These are phyloP conservation scores for Symmetrospora coprosmae DNA, from an alignment of 768 basidiomycete genomes.

Conservation along the genomic window DNA sequence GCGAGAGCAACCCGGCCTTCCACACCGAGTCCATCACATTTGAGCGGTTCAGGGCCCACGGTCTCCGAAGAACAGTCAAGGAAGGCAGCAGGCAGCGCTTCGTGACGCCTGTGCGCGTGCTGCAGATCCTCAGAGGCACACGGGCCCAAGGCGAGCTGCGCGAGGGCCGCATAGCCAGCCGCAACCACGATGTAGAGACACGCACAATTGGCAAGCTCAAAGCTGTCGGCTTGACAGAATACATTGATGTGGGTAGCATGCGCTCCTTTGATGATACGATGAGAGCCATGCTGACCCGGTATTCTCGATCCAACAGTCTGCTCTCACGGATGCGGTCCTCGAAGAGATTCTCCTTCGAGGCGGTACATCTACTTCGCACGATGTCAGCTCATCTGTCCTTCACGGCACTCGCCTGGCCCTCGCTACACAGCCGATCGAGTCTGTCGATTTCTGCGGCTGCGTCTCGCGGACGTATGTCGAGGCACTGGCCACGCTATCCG, in stretches of 20 bases:
- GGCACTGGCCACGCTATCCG: slow-evolving; percentile 69
- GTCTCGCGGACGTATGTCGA: slow-evolving; percentile 79
- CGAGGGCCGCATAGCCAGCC: slow-evolving; percentile 8
- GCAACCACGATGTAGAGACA: slow-evolving; percentile 5
- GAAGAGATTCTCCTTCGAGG: slow-evolving; percentile 85
- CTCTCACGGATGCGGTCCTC: slow-evolving; percentile 67
- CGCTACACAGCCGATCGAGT: slow-evolving; percentile 49
- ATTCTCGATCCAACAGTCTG: slow-evolving; percentile 45
- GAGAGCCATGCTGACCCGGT: too few species aligned
- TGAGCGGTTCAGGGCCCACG: slow-evolving; percentile 92
- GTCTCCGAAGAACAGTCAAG: slow-evolving; percentile 80
- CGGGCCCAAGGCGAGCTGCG: slow-evolving; percentile 21
- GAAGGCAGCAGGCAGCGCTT: slow-evolving; percentile 80
- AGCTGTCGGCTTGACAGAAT: slow-evolving; percentile 90
- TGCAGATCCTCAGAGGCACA: slow-evolving; percentile 32
- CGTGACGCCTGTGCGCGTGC: slow-evolving; percentile 73
- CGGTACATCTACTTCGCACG: slow-evolving; percentile 10
- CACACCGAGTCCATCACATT: slow-evolving; percentile 81
- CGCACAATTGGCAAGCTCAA: slow-evolving; percentile 78
- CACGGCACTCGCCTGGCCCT: neutral
- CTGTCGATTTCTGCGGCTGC: slow-evolving; percentile 86
- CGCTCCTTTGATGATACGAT: too few species aligned
- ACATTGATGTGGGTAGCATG: slow-evolving; percentile 55
- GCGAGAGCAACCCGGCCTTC: slow-evolving; percentile 25
- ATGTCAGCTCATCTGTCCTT: neutral